These are phyloP conservation scores for Sequoia sempervirens DNA, from an alignment of 75 land plant genomes.

Conservation along the genomic window DNA sequence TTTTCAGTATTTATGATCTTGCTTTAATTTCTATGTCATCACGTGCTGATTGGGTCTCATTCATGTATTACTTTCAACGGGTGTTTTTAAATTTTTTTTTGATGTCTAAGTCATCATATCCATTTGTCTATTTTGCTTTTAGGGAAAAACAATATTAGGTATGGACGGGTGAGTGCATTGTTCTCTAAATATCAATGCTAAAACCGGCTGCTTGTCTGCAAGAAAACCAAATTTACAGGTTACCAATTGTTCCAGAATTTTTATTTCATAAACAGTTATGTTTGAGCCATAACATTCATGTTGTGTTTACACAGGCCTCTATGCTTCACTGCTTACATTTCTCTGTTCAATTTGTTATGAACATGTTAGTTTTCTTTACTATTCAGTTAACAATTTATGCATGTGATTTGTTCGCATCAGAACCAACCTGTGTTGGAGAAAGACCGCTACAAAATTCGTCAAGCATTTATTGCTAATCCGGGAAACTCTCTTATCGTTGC, in stretches of 20 bases:
- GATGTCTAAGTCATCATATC: neutral
- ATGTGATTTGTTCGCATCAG: slow-evolving; percentile 33
- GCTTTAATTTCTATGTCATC: neutral
- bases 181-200: slow-evolving; percentile 94
- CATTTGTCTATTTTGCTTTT: neutral
- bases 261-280: neutral
- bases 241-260: neutral
- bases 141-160: slow-evolving; percentile 73
- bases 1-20: neutral
- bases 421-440: slow-evolving; percentile 97
- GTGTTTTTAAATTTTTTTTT: neutral
- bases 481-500: slow-evolving; percentile 91
- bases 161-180: slow-evolving; percentile 89
- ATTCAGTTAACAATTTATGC: neutral
- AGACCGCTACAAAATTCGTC: slow-evolving; percentile 91
- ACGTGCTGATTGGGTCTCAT: neutral
- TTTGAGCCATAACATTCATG: neutral
- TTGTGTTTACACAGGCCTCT: neutral
- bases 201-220: slow-evolving; percentile 95
- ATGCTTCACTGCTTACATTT: neutral
- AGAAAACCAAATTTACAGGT: slow-evolving; percentile 98
- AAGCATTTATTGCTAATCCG: slow-evolving; percentile 89
- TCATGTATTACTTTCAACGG: neutral
- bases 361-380: neutral
- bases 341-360: neutral